Evolutionary conservation across 495 filamentous ascomycete species (phyloP), one percentile per base, ranked within the genome.

Genomic region (Baudoinia panamericana): DNA sequence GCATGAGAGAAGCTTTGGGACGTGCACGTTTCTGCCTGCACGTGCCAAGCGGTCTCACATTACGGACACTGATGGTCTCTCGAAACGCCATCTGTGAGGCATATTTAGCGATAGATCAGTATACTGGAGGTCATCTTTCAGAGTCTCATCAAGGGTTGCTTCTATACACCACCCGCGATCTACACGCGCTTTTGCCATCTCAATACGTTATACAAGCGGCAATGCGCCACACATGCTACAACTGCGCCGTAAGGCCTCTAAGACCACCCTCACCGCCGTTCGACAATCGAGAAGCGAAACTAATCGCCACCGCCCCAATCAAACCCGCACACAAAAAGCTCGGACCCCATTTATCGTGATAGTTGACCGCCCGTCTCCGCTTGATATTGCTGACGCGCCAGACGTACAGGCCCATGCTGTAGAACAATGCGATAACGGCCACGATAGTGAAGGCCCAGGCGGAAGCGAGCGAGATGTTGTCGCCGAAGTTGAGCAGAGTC

Each of bases 331-430:
- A 87, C n/a, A 97, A 64, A n/a, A 79, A 54, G 4, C 69, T 87
- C 3, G 90, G 90, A 0, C 90, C 90, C 63, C 71, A 78, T 48
- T 75, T 76, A 56, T 97, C 90, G 57, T 96, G 86, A 64, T 92
- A 96, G 45, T 72, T 80, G 23, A 90, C 84, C 24, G 78, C 82
- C 28, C 74, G 75, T 30, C 88, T 71, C 51, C 75, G 72, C 48
- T 82, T 73, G 56, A 96, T 94, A 47, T 80, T 82, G 45, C 73
- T 64, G 43, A 86, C 84, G 30, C 90, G 74, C 72, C 85, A 94
- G 27, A 94, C 63, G 60, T 93, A 97, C 24, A 93, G 67, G 13
- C 69, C 71, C 10, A 92, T 68, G 24, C 75, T 76, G 60, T 97
- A 97, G 40, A 82, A 57, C 10, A 96, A 65, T 24, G 78, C 71